Evolutionary conservation across 805 yeast genomes (phyloP), one percentile per base, ranked within the genome.

Genomic region (Starmera dryadoides): DNA sequence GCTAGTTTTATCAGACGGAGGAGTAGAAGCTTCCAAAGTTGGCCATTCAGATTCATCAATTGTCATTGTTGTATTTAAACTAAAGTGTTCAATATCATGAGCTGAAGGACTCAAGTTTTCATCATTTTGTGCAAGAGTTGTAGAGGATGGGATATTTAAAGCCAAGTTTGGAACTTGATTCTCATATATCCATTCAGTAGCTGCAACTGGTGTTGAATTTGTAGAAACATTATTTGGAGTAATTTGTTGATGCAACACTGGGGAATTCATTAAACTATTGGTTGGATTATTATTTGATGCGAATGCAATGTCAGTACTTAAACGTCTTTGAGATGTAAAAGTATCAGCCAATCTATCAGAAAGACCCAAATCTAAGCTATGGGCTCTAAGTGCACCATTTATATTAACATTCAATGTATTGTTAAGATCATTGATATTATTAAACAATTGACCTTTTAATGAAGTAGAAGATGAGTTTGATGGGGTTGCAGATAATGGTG

Each of bases 321-420:
- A n/a, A n/a, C n/a, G n/a, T n/a, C n/a, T n/a, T n/a, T n/a, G n/a
- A n/a, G n/a, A n/a, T n/a, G n/a, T n/a, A n/a, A n/a, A n/a, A n/a
- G n/a, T n/a, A n/a, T n/a, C n/a, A n/a, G n/a, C n/a, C 26, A 34
- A 42, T 34, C 47, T 35, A 16, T 49, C 50, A 4, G 36, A 18
- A 6, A 46, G 26, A 6, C 52, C 46, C 20, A 53, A 32, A 19
- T 53, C 58, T 10, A 53, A 25, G 21, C 53, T 50, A 33, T 53
- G 56, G 21, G 50, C 56, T 47, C 58, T 53, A 6, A 21, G 23
- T 6, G 23, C 8, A 21, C 23, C 9, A 21, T 6, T 21, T 21
- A 21, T 21, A 9, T 21, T 21, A 9, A 21, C 9, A 9, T 21
- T 9, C 23, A 21, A 9, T 6, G 23, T n/a, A n/a, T n/a, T 6